Base-by-base conservation (phyloP, 805 yeast genomes). In the Cyberlindnera mycetangii region DNA sequence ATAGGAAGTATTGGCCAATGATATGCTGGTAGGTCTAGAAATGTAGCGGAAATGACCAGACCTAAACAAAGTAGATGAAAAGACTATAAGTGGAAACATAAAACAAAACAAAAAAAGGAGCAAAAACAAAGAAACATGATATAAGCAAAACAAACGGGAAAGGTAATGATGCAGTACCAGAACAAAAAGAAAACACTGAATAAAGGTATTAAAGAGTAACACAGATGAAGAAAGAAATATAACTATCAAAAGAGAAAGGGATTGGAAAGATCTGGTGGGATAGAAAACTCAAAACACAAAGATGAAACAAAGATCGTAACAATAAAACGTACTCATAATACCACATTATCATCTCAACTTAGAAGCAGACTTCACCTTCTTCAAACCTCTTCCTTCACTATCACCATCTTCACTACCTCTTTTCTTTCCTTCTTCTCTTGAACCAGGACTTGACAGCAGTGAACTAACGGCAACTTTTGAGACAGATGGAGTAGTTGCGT, bases 391-490 rank as follows among this genome's bases (percentile, higher is more conserved):
- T 22, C 10, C 36, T 12, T 32, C 42, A 16, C 36, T 44, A 27
- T 28, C 32, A 11, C 32, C 32, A 10, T 17, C 32, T 10, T 11
- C 20, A 9, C 32, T 32, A 7, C 32, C 32, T 32, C 41, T 45
- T 25, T 40, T 48, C 18, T 24, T 43, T 12, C 20, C 21, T 12
- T 32, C 39, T 15, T 24, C 47, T 7, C 14, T 32, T 7, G 39
- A 20, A n/a, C 37, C 47, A 16, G 56, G 53, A 14, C 51, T 44
- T 11, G 56, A 38, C 19, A 56, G 25, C 45, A 56, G 35, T 17
- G 60, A 56, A 18, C 52, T 47, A 20, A 56, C 60, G 17, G 59
- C 49, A 30, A 50, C 47, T 31, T 50, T 50, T 3, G 39, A 32
- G 15, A 42, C 28, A 2, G 31, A 25, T 11, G 45, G 45, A 2